Evolutionary conservation across 139 green algal genomes (phyloP), one percentile per base, ranked within the genome.

Genomic region (Limnomonas spitsbergensis): DNA sequence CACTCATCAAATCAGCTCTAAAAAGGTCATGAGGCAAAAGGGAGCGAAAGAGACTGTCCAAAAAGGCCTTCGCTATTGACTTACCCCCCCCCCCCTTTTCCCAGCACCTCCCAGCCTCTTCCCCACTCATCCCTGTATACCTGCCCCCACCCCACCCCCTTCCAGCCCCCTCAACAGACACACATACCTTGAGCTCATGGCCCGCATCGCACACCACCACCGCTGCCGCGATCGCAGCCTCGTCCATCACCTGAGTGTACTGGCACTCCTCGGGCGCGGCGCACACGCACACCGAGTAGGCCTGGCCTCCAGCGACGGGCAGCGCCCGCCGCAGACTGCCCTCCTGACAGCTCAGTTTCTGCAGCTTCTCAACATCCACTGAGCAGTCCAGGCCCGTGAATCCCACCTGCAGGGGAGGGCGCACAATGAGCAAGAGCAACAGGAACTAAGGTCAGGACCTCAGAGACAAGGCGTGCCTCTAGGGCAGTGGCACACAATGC

Each of bases 341-440:
- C 29, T 70, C 56, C n/a, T 38, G 27, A 70, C 56, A 70, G 56
- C 14, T 24, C 56, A 35, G 56, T 20, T 61, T 61, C 20, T 61
- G 47, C 14, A 61, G 47, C 47, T 32, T 24, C 9, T 70, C 73
- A 3, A 72, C 24, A 4, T 77, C 36, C 4, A 90, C 87, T 1
- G 84, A 89, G 81, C 88, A 92, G 77, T 92, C 88, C n/a, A 83
- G 82, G 39, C 88, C 88, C 2, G 75, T 40, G 66, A 78, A 92
- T 20, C 75, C 69, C 20, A 9, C 73, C n/a, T 82, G 56, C 14
- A 24, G 20, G 31, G 68, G 20, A 36, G 53, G 6, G 38, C 68
- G 24, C 35, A 53, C 4, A n/a, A n/a, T n/a, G n/a, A n/a, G n/a
- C n/a, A n/a, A n/a, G n/a, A n/a, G n/a, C n/a, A n/a, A n/a, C n/a